Evolutionary conservation across 352 stramenopile species (phyloP), one percentile per base, ranked within the genome.

Genomic region (Phytopythium litorale): DNA sequence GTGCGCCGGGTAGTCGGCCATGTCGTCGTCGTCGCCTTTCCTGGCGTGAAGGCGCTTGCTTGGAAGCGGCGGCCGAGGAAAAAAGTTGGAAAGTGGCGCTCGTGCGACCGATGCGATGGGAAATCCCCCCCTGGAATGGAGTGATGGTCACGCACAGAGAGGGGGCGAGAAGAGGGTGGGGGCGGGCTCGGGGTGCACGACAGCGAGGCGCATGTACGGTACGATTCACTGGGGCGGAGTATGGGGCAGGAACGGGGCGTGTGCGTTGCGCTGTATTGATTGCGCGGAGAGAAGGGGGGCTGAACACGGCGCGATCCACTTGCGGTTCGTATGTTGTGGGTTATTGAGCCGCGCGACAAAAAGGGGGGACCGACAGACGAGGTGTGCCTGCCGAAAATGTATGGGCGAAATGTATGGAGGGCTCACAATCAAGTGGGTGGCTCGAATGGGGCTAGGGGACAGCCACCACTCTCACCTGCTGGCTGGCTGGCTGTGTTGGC

Each of bases 1-100:
- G 35, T 63, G 63, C 28, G 69, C 63, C 61, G 68, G 59, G 50
- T 68, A 76, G 45, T 79, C 68, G n/a, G 63, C 56, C 68, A 76
- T 78, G 51, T 7, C 13, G 25, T 21, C 38, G 6, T 55, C 13
- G 49, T 15, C 1, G 25, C 25, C 25, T 1, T 28, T 28, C 25
- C 25, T 28, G 25, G 25, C 25, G 25, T 28, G 25, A 28, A 28
- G 25, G 25, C 25, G 25, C 25, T 28, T 28, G 25, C 25, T 28
- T 28, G 25, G 25, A 28, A 28, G 25, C 25, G 25, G 25, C 25
- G 25, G 25, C 25, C 25, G 25, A 28, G 25, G 25, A 28, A 45
- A 45, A 45, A 45, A 45, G 38, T 45, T 45, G 38, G n/a, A 45
- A 45, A 45, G 38, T 45, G 38, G 38, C 25, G 25, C 25, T 28